These are phyloP conservation scores for Vanderwaltozyma tropicalis DNA, from an alignment of 805 yeast species.

Conservation along the genomic window DNA sequence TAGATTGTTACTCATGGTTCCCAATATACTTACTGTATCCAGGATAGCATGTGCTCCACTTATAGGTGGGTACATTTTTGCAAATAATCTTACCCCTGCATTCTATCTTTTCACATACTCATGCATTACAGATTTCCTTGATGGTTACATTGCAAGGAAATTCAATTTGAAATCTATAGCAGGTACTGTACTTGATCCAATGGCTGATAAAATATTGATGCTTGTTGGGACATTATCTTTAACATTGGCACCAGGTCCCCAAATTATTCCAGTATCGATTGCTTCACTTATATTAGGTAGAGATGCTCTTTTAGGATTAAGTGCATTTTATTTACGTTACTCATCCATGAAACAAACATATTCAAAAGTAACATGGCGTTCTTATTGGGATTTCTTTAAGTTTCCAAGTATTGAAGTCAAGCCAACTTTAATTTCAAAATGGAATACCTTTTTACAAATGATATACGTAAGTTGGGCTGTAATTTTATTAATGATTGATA, in stretches of 20 bases:
- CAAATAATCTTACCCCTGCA: conserved; percentile 55
- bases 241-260: conserved; percentile 39
- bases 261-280: conserved; percentile 57
- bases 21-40: conserved; percentile 74
- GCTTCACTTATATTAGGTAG: conserved; percentile 74
- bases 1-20: no score
- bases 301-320: conserved; percentile 60
- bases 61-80: conserved; percentile 67
- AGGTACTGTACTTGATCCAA: conserved; percentile 88
- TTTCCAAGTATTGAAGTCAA: conserved; percentile 77
- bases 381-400: conserved; percentile 65
- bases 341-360: conserved; percentile 33
- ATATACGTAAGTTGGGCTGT: conserved; percentile 62
- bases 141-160: conserved; percentile 82
- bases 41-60: conserved; percentile 76
- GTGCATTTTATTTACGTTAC: conserved; percentile 66
- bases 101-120: conserved; percentile 70
- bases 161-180: conserved; percentile 68
- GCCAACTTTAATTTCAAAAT: conserved; percentile 78
- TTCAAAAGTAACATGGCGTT: conserved; percentile 37
- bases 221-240: conserved; percentile 71
- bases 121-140: conserved; percentile 82
- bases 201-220: conserved; percentile 91
- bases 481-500: conserved; percentile 22
- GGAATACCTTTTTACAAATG: conserved; percentile 91